phyloP scores from a whole-genome alignment of 1,284 basidiomycete genomes.

The Tremellales sp. region DNA sequence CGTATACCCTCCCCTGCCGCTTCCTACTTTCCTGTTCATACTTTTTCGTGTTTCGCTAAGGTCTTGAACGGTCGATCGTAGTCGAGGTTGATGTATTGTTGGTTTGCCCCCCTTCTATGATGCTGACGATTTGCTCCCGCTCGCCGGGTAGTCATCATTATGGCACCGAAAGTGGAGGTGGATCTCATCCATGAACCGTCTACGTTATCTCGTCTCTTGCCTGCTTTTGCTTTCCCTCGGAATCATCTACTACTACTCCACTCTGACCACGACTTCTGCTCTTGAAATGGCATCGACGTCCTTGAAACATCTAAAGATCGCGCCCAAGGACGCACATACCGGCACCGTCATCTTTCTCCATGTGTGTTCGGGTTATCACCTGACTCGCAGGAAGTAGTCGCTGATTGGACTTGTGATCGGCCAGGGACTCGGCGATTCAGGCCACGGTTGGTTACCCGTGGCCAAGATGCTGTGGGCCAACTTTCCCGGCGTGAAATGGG shows the following conservation, averaged over 20 bases:
- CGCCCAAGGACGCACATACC: slow-evolving; percentile 57
- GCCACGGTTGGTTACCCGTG: slow-evolving; percentile 71
- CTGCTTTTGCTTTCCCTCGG: background rate
- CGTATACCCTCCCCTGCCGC: background rate
- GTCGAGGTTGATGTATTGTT: background rate
- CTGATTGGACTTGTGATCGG: background rate
- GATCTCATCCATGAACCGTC: background rate
- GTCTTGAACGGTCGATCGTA: background rate
- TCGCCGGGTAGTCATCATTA: no score
- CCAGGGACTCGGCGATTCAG: slow-evolving; percentile 49
- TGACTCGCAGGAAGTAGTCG: background rate
- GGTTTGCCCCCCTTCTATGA: no score
- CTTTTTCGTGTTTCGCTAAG: background rate
- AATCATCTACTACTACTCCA: background rate
- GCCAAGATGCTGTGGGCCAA: slow-evolving; percentile 60
- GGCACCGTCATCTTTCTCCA: slow-evolving; percentile 86
- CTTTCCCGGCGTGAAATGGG: slow-evolving; percentile 75
- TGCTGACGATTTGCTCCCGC: no score
- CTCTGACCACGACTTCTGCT: background rate
- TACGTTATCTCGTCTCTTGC: background rate
- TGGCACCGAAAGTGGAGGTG: no score
- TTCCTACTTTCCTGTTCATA: background rate
- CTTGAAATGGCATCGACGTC: slow-evolving; percentile 27
- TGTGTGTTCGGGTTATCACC: slow-evolving; percentile 53
- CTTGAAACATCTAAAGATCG: slow-evolving; percentile 45